Evolutionary conservation across 345 rosid genomes (phyloP).

Genomic region (Hirschfeldia incana): DNA sequence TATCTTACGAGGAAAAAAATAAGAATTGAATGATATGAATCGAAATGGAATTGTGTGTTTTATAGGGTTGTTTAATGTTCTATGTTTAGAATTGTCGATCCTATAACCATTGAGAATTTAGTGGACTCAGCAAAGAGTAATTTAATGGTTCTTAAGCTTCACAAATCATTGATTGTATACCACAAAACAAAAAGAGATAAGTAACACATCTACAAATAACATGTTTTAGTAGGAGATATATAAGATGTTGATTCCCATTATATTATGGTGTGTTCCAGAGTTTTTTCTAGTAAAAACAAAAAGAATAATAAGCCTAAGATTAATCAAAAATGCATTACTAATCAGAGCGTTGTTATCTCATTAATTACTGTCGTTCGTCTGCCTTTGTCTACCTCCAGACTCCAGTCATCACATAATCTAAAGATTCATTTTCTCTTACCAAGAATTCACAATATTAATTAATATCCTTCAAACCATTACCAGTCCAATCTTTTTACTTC

Average conservation of each 20-base stretch:
- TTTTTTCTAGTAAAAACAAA: not conserved
- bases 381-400: not conserved
- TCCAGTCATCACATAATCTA: not conserved
- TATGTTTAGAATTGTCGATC: conserved; percentile 24
- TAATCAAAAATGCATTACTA: not conserved
- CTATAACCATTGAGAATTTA: not conserved
- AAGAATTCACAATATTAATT: not conserved
- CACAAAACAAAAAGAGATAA: not conserved
- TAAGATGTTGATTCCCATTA: not conserved
- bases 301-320: not conserved
- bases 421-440: not conserved
- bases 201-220: not conserved
- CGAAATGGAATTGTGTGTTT: not conserved
- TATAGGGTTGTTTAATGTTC: conserved; percentile 21
- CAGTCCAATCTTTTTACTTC: not conserved
- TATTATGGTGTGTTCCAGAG: not conserved
- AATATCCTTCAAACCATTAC: not conserved
- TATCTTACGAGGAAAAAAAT: not conserved
- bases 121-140: conserved; percentile 1
- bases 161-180: not conserved
- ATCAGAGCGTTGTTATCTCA: not conserved
- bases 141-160: conserved; percentile 24
- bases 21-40: not conserved
- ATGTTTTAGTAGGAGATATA: not conserved
- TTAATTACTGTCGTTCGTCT: not conserved